Evolutionary conservation across 768 basidiomycete genomes (phyloP), one percentile per base, ranked within the genome.

Genomic region (Lactarius pseudohatsudake): DNA sequence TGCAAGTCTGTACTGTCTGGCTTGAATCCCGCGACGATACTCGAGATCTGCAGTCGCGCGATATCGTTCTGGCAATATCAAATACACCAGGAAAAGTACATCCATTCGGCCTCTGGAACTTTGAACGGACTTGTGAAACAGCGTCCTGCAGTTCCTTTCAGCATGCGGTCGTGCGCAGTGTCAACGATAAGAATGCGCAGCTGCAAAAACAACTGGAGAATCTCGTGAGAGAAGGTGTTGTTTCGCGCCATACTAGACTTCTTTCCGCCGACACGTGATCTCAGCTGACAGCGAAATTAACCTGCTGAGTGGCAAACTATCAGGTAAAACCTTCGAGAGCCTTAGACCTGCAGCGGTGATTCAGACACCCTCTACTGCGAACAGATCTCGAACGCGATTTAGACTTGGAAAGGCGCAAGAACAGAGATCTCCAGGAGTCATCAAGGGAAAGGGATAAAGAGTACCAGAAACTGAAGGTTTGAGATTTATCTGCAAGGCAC

Each of bases 31-130:
- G 84, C 87, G 0, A 84, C 82, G 34, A 87, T 94, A 61, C 76
- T 93, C 61, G 92, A 94, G 72, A 91, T 94, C 57, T 92, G 90
- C 75, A 87, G 85, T 73, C 86, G 92, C 90, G 91, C 92, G 4
- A 84, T 94, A 64, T 90, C 92, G 4, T 94, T 94, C 75, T 94
- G 92, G 92, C 90, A 92, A 75, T 94, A 94, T 75, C 92, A 94
- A 72, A 84, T 88, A 59, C 90, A 91, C 69, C 92, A 94, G 76
- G 92, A 94, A 79, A 87, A 84, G 92, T 90, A 64, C 64, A 77
- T 71, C 28, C 6, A 8, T 34, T 47, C 11, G 1, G 8, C 2
- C 22, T 2, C 26, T 6, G 20, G 7, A 64, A 34, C 34, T 32
- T 10, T 2, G 18, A 43, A 15, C 56, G 7, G 34, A 55, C 30